Conservation (phyloP, 768 basidiomycete genomes). For the Tulasnella sp. region DNA sequence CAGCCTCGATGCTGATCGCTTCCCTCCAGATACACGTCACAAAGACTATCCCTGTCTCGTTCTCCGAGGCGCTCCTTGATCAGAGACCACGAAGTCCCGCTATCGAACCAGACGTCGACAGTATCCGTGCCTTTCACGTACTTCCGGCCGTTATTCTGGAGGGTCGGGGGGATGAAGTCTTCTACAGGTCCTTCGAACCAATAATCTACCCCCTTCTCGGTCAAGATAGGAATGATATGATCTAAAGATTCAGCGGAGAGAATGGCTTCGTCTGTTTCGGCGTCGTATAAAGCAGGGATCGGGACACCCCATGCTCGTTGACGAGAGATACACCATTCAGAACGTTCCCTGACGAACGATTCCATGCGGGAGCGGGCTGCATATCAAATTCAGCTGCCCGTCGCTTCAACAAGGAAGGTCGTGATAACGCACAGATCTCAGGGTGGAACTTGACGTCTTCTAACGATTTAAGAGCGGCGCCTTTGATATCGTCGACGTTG, state of each 20-base stretch:
- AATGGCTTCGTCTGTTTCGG: conserved; percentile 51
- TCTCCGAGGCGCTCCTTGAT: conserved; percentile 31
- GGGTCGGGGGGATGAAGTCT: conserved; percentile 66
- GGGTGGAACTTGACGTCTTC: conserved; percentile 69
- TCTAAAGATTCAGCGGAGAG: conserved; percentile 57
- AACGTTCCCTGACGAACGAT: conserved; percentile 75
- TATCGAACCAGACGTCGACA: conserved; percentile 99
- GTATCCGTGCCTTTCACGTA: conserved; percentile 87
- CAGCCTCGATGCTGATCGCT: conserved; percentile 97
- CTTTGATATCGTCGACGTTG: conserved; percentile 78
- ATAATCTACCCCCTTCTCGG: conserved; percentile 61
- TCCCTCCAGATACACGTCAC: conserved; percentile 90
- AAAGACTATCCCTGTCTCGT: conserved; percentile 35
- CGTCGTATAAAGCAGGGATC: conserved; percentile 77
- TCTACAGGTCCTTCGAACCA: conserved; percentile 89
- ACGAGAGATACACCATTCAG: conserved; percentile 98
- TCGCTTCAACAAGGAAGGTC: conserved; percentile 8
- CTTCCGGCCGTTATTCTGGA: conserved; percentile 37
- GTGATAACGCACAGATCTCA: conserved; percentile 47
- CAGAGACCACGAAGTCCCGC: conserved; percentile 89
- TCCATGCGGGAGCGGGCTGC: conserved; percentile 82
- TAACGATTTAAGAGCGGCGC: conserved; percentile 60
- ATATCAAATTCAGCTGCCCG: background rate
- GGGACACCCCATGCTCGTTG: conserved; percentile 98
- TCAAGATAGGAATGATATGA: conserved; percentile 70